Evolutionary conservation across 148 eudicot genomes (phyloP).

Genomic region (Chenopodium berlandieri): DNA sequence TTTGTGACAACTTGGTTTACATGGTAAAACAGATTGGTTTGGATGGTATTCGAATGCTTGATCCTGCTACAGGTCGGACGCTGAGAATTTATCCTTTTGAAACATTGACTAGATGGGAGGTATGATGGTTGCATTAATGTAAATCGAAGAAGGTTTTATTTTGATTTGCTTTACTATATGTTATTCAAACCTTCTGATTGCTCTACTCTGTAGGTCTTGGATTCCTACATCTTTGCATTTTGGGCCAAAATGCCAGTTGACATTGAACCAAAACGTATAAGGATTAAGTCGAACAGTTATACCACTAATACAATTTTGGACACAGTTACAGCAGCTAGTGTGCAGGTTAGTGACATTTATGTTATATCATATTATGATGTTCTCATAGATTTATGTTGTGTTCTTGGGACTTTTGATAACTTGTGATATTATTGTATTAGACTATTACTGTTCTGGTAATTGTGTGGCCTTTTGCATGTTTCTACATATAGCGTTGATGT

Average conservation of each 20-base stretch:
- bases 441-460: not conserved
- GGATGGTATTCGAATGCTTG: constrained; percentile 88
- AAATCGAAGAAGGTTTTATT: not conserved
- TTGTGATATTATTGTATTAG: not conserved
- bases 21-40: constrained; percentile 61
- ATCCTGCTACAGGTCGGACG: constrained; percentile 70
- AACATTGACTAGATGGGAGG: constrained; percentile 75
- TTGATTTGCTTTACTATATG: not conserved
- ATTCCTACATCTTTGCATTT: constrained; percentile 83
- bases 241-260: constrained; percentile 84
- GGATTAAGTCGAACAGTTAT: constrained; percentile 80
- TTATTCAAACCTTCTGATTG: constrained; percentile 1
- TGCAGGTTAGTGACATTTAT: constrained; percentile 55
- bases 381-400: not conserved
- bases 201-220: constrained; percentile 54
- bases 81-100: constrained; percentile 79
- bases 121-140: constrained; percentile 21
- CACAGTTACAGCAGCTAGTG: constrained; percentile 80
- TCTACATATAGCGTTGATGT: not conserved
- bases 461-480: not conserved
- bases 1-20: not conserved
- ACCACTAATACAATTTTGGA: constrained; percentile 81
- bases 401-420: not conserved
- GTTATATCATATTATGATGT: not conserved
- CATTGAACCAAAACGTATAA: constrained; percentile 66